Evolutionary conservation across 2,329 filamentous ascomycete genomes (phyloP), one percentile per base, ranked within the genome.

Genomic region (Botrytis fragariae): DNA sequence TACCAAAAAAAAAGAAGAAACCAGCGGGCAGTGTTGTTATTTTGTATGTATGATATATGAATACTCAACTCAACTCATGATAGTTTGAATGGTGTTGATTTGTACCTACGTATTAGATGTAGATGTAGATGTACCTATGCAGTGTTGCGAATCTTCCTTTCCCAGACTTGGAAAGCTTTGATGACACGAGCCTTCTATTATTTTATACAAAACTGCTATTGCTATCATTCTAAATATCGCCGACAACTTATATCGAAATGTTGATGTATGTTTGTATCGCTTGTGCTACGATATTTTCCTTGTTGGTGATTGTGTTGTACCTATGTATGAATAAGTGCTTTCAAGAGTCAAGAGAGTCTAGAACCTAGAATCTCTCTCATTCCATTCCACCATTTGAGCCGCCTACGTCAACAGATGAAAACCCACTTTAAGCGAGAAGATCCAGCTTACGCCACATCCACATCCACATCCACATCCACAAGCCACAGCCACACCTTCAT

Each of bases 361-460:
- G 35, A 61, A 18, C 39, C 59, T 37, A 35, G 14, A 59, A 59
- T 35, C n/a, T 18, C 14, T 29, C 25, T 8, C 14, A 9, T 57
- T 57, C 29, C 57, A 59, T 35, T 35, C 35, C 72, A 77, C 29
- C 57, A 59, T 35, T 35, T 59, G 73, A 77, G 77, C 77, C 77
- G 77, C 76, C 71, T 76, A 77, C 77, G 77, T 78, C 75, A 78
- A 48, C 61, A 69, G 14, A 57, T 32, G 12, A 16, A 63, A 35
- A 32, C 32, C 64, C 32, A 39, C 64, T 51, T 61, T 67, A 68
- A 71, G 73, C 69, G 61, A 73, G 59, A 69, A 42, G 45, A 73
- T 73, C 67, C 57, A 57, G 39, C 71, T 60, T 63, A 44, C 63
- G 72, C 65, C n/a, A 57, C 25, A 57, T 3, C 45, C 16, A 54